A percentile compares a stretch with the other conserved stretches of the same genome.
These are phyloP conservation scores for Diaporthe capsici DNA, from an alignment of 2,329 filamentous ascomycete species.

Conservation along the genomic window DNA sequence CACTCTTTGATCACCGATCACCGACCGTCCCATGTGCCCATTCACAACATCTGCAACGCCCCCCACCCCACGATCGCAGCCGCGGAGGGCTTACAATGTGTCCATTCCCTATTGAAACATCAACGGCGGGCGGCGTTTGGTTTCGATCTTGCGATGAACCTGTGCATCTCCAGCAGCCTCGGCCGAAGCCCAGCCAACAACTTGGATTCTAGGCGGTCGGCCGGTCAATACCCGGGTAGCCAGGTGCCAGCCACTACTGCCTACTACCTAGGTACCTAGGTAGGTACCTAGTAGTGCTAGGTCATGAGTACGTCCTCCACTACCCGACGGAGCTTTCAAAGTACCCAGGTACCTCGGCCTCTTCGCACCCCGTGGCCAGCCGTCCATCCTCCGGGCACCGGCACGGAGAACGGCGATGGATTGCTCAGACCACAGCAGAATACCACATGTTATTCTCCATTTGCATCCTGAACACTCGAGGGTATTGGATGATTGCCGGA, in stretches of 20 bases:
- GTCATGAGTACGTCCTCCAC: neutral
- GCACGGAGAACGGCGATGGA: conserved; percentile 7
- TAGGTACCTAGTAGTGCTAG: neutral
- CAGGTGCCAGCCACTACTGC: neutral
- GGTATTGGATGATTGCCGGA: neutral
- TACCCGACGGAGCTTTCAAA: neutral
- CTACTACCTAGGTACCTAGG: neutral
- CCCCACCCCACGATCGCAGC: neutral
- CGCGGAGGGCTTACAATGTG: neutral
- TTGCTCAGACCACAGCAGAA: neutral
- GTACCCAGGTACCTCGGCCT: conserved; percentile 9
- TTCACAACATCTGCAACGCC: neutral
- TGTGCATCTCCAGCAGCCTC: neutral
- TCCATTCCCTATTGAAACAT: neutral
- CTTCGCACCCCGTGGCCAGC: conserved; percentile 10
- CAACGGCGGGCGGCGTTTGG: neutral
- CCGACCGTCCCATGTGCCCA: conserved; percentile 12
- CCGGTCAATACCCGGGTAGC: neutral
- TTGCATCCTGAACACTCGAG: neutral
- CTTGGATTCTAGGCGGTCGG: neutral
- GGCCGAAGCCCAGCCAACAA: neutral
- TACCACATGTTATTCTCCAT: neutral
- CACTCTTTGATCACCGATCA: conserved; percentile 16
- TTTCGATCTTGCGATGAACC: neutral
- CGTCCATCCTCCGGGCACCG: neutral